A percentile compares a stretch with the other conserved stretches of the same genome.
phyloP scores from a whole-genome alignment of 768 basidiomycete genomes.

The Podaxis sp. region DNA sequence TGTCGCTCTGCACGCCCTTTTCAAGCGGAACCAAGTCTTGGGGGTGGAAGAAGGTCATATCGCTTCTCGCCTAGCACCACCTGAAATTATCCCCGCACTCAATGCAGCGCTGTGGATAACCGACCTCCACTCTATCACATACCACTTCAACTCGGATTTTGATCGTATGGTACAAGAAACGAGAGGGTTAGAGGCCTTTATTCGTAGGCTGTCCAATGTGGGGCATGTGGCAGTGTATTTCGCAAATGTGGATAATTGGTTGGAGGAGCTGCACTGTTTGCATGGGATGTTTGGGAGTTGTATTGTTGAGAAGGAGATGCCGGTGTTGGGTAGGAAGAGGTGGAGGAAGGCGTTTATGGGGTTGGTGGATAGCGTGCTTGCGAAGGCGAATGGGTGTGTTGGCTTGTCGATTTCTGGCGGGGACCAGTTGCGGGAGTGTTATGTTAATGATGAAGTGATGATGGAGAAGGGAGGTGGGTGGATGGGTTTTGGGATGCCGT shows the following conservation, averaged over 20 bases:
- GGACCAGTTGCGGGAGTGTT: background rate
- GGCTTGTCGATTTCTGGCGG: background rate
- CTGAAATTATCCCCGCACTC: background rate
- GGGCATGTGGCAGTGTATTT: background rate
- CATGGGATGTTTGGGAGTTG: background rate
- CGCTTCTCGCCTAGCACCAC: background rate
- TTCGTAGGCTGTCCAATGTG: background rate
- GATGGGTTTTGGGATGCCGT: background rate
- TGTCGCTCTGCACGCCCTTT: background rate
- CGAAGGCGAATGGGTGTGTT: background rate
- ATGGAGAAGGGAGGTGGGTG: background rate
- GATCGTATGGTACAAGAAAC: background rate
- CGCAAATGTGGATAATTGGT: background rate
- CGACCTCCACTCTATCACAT: background rate
- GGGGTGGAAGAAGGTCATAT: background rate
- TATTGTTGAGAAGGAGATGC: background rate
- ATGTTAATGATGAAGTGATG: background rate
- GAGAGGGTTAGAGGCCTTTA: background rate
- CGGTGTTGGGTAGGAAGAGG: background rate
- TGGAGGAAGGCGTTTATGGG: background rate
- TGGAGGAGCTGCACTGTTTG: background rate
- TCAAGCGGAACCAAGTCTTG: background rate
- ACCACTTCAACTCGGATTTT: background rate
- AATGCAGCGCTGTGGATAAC: background rate
- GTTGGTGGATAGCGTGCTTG: background rate